Evolutionary conservation across 2,329 filamentous ascomycete species (phyloP).

Genomic region (Pestalotiopsis sp.): DNA sequence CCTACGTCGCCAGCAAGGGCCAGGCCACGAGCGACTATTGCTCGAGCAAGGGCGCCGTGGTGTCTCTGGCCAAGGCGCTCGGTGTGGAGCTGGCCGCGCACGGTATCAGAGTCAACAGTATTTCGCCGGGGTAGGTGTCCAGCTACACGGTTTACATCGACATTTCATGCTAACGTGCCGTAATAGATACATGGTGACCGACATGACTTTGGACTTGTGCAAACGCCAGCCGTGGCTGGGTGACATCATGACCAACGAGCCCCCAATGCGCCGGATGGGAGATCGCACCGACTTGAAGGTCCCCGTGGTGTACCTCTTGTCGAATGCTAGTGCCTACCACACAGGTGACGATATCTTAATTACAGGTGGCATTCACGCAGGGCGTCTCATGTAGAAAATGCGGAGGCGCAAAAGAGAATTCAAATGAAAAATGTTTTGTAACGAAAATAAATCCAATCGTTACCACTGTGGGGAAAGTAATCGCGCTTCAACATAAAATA

Average conservation of each 20-base stretch:
- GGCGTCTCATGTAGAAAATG: neutral
- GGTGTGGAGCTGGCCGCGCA: slow-evolving; percentile 66
- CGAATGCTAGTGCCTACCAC: slow-evolving; percentile 53
- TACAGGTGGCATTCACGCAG: slow-evolving; percentile 18
- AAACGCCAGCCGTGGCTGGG: slow-evolving; percentile 49
- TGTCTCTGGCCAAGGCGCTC: slow-evolving; percentile 61
- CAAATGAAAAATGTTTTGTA: too few relatives aligned
- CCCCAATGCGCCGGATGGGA: slow-evolving; percentile 55
- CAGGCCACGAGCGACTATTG: slow-evolving; percentile 67
- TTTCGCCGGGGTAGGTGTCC: slow-evolving; percentile 55
- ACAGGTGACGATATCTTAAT: slow-evolving; percentile 41
- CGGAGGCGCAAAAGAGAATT: too few relatives aligned
- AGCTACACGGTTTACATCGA: neutral
- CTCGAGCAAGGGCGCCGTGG: slow-evolving; percentile 64
- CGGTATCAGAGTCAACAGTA: slow-evolving; percentile 67
- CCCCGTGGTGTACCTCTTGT: slow-evolving; percentile 57
- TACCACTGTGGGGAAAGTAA: neutral
- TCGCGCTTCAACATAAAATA: too few relatives aligned
- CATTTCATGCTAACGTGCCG: neutral
- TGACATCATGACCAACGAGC: slow-evolving; percentile 54
- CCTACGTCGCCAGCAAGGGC: slow-evolving; percentile 54
- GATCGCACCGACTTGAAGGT: slow-evolving; percentile 61
- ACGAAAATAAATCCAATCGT: neutral
- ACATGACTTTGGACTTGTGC: slow-evolving; percentile 48
- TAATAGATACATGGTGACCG: slow-evolving; percentile 46